Conservation (phyloP, 306 rosid genomes). For the Quillaja saponaria region DNA sequence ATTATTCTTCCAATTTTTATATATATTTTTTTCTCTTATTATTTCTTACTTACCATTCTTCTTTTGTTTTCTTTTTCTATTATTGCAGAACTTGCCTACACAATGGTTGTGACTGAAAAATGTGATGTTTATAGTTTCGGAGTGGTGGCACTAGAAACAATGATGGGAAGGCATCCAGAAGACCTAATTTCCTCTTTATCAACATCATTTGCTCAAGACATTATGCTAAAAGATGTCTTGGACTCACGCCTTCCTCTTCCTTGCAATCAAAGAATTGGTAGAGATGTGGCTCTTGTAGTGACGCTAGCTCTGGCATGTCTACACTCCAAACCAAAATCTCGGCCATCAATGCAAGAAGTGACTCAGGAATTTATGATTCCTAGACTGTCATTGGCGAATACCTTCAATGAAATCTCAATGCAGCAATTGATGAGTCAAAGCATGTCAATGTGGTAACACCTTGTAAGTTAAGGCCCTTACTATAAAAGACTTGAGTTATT, state of each 20-base stretch:
- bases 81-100: slow-evolving; percentile 22
- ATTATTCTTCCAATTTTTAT: no score
- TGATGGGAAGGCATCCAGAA: slow-evolving; percentile 27
- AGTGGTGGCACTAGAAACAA: slow-evolving; percentile 19
- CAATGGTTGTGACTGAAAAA: slow-evolving; percentile 1
- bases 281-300: no score
- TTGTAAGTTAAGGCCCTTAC: no score
- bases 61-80: no score
- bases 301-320: slow-evolving; percentile 23
- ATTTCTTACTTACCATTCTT: neutral
- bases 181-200: neutral
- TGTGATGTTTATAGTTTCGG: no score
- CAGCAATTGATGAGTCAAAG: slow-evolving; percentile 8
- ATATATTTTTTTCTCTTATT: no score
- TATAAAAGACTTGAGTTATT: no score
- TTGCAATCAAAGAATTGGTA: neutral
- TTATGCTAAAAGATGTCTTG: neutral
- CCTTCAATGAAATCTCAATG: slow-evolving; percentile 1
- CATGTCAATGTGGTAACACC: no score
- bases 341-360: slow-evolving; percentile 20
- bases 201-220: slow-evolving; percentile 4
- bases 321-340: neutral
- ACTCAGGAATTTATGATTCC: slow-evolving; percentile 16
- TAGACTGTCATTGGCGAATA: neutral
- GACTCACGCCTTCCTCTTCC: slow-evolving; percentile 10